Conservation (phyloP, 805 yeast genomes). For the Isabelozyma rhagii region DNA sequence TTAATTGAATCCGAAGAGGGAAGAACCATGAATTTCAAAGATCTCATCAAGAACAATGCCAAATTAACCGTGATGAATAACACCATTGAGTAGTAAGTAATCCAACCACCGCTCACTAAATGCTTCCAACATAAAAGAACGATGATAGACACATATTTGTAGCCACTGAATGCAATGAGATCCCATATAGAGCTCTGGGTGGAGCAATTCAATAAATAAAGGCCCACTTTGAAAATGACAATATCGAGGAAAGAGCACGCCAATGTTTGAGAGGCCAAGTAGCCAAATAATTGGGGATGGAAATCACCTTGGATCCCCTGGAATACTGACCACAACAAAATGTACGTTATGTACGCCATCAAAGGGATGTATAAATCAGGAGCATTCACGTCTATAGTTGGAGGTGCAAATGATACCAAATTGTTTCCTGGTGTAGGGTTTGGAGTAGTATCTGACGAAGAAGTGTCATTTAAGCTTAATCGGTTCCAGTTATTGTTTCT, state of each 20-base stretch:
- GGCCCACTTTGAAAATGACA: constrained; percentile 69
- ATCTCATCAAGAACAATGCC: constrained; percentile 62
- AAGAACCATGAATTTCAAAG: constrained; percentile 63
- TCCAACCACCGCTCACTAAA: constrained; percentile 32
- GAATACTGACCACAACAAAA: constrained; percentile 75
- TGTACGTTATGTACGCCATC: constrained; percentile 89
- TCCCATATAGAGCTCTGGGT: constrained; percentile 69
- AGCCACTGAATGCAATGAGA: constrained; percentile 84
- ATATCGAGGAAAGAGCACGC: constrained; percentile 81
- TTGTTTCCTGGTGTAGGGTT: constrained; percentile 11
- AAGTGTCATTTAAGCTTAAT: constrained; percentile 22
- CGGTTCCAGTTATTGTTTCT: constrained; percentile 82
- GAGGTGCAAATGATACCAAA: constrained; percentile 57
- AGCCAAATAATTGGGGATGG: constrained; percentile 90
- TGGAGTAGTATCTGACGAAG: constrained; percentile 23
- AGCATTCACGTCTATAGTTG: constrained; percentile 84
- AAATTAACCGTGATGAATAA: constrained; percentile 42
- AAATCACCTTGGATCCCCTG: constrained; percentile 86
- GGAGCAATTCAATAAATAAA: constrained; percentile 72
- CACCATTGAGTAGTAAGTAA: constrained; percentile 31
- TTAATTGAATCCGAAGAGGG: constrained; percentile 46
- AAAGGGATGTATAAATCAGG: constrained; percentile 95
- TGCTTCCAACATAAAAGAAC: constrained; percentile 53
- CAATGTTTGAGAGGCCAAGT: constrained; percentile 78
- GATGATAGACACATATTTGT: constrained; percentile 83